Percentiles rank a stretch among this genome's conserved stretches.
Evolutionary conservation across 139 green algal genomes (phyloP).

Genomic region (Pedinophyceae sp.): DNA sequence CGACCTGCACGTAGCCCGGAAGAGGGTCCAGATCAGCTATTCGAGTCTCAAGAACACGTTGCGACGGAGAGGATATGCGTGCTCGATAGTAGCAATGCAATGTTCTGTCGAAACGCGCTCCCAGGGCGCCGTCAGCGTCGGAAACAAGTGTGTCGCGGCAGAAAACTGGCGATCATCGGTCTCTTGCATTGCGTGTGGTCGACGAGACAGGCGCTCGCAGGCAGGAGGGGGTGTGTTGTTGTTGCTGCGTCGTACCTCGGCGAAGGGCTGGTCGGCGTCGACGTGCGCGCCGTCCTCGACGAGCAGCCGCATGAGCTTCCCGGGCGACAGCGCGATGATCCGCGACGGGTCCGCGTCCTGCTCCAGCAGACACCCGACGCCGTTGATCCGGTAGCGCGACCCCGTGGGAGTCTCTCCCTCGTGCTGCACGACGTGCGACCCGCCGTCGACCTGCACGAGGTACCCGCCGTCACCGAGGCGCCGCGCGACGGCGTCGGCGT

Average conservation of each 20-base stretch:
- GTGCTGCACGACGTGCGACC: conserved; percentile 74
- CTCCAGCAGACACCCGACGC: conserved; percentile 67
- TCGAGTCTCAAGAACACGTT: no score
- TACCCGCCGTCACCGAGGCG: conserved; percentile 80
- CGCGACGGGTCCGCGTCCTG: conserved; percentile 9
- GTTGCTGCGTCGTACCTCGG: no score
- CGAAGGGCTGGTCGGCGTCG: conserved; percentile 46
- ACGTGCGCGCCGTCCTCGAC: conserved; percentile 51
- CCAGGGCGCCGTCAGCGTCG: no score
- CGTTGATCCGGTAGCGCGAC: conserved; percentile 79
- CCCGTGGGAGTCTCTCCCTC: conserved; percentile 77
- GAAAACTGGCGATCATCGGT: no score
- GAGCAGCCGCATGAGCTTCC: conserved; percentile 69
- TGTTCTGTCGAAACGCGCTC: no score
- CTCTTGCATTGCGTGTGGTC: no score
- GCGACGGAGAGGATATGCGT: no score
- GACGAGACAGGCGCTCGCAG: no score
- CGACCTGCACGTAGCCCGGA: conserved; percentile 17
- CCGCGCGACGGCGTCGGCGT: conserved; percentile 62
- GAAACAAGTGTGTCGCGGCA: no score
- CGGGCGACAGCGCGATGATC: conserved; percentile 34
- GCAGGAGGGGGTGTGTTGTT: no score
- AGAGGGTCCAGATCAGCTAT: no score
- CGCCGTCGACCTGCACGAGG: conserved; percentile 82
- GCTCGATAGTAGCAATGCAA: no score